A percentile compares a stretch with the other conserved stretches of the same genome.
phyloP scores from a whole-genome alignment of 1,284 basidiomycete genomes.

The Marasmius tenuissimus region DNA sequence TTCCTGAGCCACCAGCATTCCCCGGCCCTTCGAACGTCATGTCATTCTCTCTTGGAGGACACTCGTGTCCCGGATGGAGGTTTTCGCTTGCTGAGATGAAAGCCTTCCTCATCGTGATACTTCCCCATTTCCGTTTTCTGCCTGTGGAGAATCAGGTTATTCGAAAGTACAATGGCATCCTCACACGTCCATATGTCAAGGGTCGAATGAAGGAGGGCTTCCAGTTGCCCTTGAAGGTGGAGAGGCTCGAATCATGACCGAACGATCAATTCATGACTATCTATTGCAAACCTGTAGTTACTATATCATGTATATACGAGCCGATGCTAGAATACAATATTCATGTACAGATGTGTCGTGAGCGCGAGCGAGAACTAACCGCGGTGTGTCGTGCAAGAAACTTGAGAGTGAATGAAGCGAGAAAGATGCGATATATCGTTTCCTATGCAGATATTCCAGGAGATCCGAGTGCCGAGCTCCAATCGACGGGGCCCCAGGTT shows the following conservation, averaged over 20 bases:
- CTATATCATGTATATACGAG: conserved; percentile 1
- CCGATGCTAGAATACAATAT: neutral
- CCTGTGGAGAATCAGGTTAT: conserved; percentile 40
- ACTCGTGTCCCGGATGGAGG: conserved; percentile 47
- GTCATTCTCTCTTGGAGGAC: conserved; percentile 54
- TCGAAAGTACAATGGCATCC: conserved; percentile 43
- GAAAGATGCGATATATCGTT: neutral
- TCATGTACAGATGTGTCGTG: neutral
- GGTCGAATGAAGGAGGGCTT: conserved; percentile 35
- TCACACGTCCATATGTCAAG: conserved; percentile 46
- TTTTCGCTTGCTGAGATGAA: conserved; percentile 49
- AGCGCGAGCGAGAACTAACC: too few relatives aligned
- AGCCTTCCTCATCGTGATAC: conserved; percentile 43
- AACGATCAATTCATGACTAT: neutral
- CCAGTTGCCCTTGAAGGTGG: conserved; percentile 40
- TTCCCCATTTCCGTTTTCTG: conserved; percentile 43
- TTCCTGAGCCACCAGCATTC: conserved; percentile 31
- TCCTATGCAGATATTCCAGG: neutral
- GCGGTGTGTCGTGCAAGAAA: neutral
- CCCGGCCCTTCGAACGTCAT: conserved; percentile 50
- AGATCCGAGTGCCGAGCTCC: neutral
- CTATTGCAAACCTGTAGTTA: conserved; percentile 3
- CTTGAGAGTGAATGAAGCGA: neutral
- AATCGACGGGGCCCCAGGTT: neutral
- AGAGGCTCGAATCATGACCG: conserved; percentile 19